Conservation (phyloP, 129 eudicot species). For the sunflower (Helianthus annuus) region DNA sequence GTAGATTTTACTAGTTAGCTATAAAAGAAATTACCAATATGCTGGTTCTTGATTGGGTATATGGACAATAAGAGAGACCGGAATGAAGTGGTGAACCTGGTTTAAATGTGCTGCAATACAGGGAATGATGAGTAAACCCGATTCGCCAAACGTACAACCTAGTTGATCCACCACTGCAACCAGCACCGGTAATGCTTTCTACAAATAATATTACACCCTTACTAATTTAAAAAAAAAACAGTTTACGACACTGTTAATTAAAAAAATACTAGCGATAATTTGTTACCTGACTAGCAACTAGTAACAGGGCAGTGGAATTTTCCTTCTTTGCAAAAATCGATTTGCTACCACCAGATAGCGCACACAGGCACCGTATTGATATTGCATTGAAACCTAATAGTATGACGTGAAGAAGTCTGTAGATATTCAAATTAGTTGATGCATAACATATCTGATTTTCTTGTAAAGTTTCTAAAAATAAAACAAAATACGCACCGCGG, state of each 20-base stretch:
- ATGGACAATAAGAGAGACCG: neutral
- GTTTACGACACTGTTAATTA: neutral
- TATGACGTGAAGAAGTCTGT: slow-evolving; percentile 67
- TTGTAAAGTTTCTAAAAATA: slow-evolving; percentile 1
- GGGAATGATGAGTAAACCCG: slow-evolving; percentile 84
- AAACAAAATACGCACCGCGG: neutral
- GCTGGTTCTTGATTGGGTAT: neutral
- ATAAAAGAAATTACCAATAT: slow-evolving; percentile 1
- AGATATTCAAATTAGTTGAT: slow-evolving; percentile 29
- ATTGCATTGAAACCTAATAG: slow-evolving; percentile 72
- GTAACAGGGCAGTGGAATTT: slow-evolving; percentile 69
- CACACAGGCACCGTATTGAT: slow-evolving; percentile 47
- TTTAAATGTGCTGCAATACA: slow-evolving; percentile 91
- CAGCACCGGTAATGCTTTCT: slow-evolving; percentile 94
- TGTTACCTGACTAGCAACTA: slow-evolving; percentile 86
- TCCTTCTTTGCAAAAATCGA: slow-evolving; percentile 62
- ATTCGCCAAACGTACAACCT: slow-evolving; percentile 72
- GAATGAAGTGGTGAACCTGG: slow-evolving; percentile 50
- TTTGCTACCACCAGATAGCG: slow-evolving; percentile 68
- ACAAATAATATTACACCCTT: slow-evolving; percentile 10
- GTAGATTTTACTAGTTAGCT: neutral
- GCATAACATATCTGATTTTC: neutral
- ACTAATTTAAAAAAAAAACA: neutral
- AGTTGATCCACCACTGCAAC: slow-evolving; percentile 94
- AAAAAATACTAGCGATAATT: neutral